Percentiles rank a stretch among this genome's conserved stretches.
These are phyloP conservation scores for Babesia divergens DNA, from an alignment of 169 alveolate species.

Conservation along the genomic window DNA sequence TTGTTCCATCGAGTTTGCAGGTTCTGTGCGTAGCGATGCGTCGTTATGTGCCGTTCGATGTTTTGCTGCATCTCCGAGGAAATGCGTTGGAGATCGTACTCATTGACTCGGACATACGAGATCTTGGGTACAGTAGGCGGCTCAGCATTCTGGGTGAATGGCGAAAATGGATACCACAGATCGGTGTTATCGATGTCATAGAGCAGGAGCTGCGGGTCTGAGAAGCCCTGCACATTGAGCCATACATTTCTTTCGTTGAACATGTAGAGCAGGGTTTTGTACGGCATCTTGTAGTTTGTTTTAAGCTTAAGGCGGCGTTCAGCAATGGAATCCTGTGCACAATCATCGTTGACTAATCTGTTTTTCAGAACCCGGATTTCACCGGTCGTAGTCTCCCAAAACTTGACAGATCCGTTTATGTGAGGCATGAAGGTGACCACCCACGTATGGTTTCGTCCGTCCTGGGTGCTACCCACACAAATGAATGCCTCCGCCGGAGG, in stretches of 20 bases:
- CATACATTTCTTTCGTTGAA: slow-evolving; percentile 77
- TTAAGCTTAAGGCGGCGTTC: slow-evolving; percentile 57
- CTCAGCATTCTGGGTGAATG: slow-evolving; percentile 26
- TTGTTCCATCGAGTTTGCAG: slow-evolving; percentile 80
- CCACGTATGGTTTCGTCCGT: slow-evolving; percentile 74
- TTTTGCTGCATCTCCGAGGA: slow-evolving; percentile 56
- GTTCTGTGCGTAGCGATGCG: slow-evolving; percentile 78
- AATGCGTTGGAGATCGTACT: slow-evolving; percentile 65
- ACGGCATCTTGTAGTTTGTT: slow-evolving; percentile 63
- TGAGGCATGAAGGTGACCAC: slow-evolving; percentile 68
- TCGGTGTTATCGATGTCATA: slow-evolving; percentile 69
- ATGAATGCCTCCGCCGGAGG: slow-evolving; percentile 76
- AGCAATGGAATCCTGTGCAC: slow-evolving; percentile 7
- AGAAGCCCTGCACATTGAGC: slow-evolving; percentile 70
- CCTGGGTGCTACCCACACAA: slow-evolving; percentile 74
- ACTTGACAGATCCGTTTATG: slow-evolving; percentile 59
- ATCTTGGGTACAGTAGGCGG: slow-evolving; percentile 48
- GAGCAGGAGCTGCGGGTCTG: slow-evolving; percentile 69
- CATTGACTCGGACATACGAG: slow-evolving; percentile 55
- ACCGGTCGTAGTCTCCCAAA: slow-evolving; percentile 80
- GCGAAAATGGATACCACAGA: slow-evolving; percentile 72
- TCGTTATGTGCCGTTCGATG: slow-evolving; percentile 62
- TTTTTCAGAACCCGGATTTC: slow-evolving; percentile 64
- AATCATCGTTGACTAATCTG: slow-evolving; percentile 36
- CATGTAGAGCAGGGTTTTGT: slow-evolving; percentile 70